These are phyloP conservation scores for Calocybe indica DNA, from an alignment of 768 basidiomycete species.

Conservation along the genomic window DNA sequence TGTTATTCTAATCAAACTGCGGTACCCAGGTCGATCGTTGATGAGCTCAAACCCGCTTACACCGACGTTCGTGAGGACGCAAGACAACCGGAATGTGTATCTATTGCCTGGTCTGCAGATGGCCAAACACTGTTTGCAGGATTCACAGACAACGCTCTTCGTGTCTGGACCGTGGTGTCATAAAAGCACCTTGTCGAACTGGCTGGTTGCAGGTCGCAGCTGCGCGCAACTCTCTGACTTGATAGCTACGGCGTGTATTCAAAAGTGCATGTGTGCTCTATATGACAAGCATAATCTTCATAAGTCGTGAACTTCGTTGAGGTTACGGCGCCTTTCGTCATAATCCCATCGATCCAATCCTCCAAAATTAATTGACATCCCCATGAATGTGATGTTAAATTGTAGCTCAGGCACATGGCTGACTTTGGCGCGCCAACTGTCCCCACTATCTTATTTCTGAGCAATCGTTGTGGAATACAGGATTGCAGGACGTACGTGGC, in stretches of 20 bases:
- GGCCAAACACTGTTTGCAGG: conserved; percentile 97
- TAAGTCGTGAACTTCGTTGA: conserved; percentile 40
- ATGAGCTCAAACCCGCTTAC: conserved; percentile 97
- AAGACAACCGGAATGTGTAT: conserved; percentile 87
- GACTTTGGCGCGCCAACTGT: conserved; percentile 75
- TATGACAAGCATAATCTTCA: conserved; percentile 1
- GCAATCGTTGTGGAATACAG: conserved; percentile 1
- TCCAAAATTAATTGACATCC: conserved; percentile 70
- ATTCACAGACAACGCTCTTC: conserved; percentile 91
- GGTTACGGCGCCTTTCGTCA: conserved; percentile 54
- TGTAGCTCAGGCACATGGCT: conserved; percentile 71
- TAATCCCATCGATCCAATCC: conserved; percentile 73
- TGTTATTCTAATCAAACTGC: background rate
- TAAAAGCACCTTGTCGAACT: conserved; percentile 28
- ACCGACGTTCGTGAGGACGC: conserved; percentile 66
- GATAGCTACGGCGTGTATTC: conserved; percentile 9
- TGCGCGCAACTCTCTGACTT: no score
- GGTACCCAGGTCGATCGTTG: conserved; percentile 79
- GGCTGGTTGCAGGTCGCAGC: conserved; percentile 8
- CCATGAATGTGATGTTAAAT: conserved; percentile 52
- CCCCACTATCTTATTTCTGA: conserved; percentile 42
- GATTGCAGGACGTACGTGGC: conserved; percentile 53
- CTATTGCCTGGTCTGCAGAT: conserved; percentile 97
- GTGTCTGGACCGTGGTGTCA: conserved; percentile 84
- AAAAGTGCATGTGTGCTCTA: conserved; percentile 18